A percentile compares a stretch with the other conserved stretches of the same genome.
phyloP scores from a whole-genome alignment of 2,329 filamentous ascomycete species.

The Rhynchosporium agropyri region DNA sequence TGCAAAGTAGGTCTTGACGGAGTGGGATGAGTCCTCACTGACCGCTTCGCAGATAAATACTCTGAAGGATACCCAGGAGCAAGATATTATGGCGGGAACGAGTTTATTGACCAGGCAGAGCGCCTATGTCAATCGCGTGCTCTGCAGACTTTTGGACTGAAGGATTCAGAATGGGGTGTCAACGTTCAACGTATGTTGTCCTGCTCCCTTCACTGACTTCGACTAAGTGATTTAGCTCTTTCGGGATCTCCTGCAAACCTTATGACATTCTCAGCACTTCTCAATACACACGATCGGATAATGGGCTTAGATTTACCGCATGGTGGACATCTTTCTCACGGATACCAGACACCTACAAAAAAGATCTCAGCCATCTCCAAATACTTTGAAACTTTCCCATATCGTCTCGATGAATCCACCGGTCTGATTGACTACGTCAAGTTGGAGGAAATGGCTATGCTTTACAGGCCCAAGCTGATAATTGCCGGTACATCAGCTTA shows the following conservation, averaged over 20 bases:
- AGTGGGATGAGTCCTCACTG: constrained; percentile 45
- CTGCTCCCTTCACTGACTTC: constrained; percentile 3
- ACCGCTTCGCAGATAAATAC: constrained; percentile 75
- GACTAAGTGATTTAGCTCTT: constrained; percentile 37
- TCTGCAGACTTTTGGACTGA: constrained; percentile 81
- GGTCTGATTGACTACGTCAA: constrained; percentile 94
- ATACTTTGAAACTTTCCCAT: constrained; percentile 98
- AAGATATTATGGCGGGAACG: constrained; percentile 94
- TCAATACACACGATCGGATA: constrained; percentile 89
- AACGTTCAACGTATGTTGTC: constrained; percentile 78
- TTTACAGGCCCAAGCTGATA: constrained; percentile 95
- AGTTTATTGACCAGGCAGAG: constrained; percentile 92
- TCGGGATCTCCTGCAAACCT: constrained; percentile 69
- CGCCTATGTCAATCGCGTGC: constrained; percentile 87
- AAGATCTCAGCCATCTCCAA: constrained; percentile 99
- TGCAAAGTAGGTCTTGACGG: constrained; percentile 72
- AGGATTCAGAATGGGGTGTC: constrained; percentile 89
- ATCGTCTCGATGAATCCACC: constrained; percentile 86
- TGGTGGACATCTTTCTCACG: constrained; percentile 93
- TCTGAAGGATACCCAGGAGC: constrained; percentile 97
- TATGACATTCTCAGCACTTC: constrained; percentile 88
- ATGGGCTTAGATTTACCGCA: constrained; percentile 98
- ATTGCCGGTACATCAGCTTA: constrained; percentile 95
- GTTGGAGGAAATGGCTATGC: constrained; percentile 80
- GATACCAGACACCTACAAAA: constrained; percentile 91